Base-by-base conservation (phyloP, 768 basidiomycete species). In the Dacryopinax primogenitus region DNA sequence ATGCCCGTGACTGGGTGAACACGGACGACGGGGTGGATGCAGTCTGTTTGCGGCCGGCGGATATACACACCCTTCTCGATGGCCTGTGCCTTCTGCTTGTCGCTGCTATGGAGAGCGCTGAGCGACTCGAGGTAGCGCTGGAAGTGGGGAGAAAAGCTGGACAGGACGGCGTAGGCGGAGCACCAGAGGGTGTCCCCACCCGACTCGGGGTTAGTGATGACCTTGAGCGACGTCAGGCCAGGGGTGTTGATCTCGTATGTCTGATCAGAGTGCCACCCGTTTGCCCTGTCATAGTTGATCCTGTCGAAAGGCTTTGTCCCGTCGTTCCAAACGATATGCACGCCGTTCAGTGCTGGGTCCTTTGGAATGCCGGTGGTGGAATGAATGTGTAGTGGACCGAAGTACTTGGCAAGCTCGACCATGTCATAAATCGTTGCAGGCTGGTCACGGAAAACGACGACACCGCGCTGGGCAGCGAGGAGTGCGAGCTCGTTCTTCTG, bases 1-100 rank as follows among this genome's bases (percentile, higher is more conserved):
- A 72, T 73, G n/a, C 75, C 75, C n/a, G 74, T 75, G 32, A 74
- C 75, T 30, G 76, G 76, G 67, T 75, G 74, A 11, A 74, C 72
- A 62, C 76, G 72, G 23, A 77, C 75, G 37, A 77, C 72, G 3
- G 76, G 76, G 67, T 77, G 76, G 23, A 72, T 63, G 1, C 69
- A 71, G 68, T 77, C 75, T 64, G 75, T 73, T n/a, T 72, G 71
- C 41, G 30, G 72, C 69, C n/a, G 74, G 73, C 75, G 75, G 64
- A 72, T 72, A 67, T 68, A 69, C 2, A 69, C 70, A 63, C 71
- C 64, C 23, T 69, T 66, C 34, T 63, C 47, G 63, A 72, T 68
- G 45, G 71, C 71, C 67, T 74, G 73, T n/a, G 51, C 36, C 66
- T 73, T 72, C 2, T 72, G 26, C 74, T 73, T 30, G 75, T 71